Base-by-base conservation (phyloP, 169 alveolate genomes). In the Eimeria nieschulzi region DNA sequence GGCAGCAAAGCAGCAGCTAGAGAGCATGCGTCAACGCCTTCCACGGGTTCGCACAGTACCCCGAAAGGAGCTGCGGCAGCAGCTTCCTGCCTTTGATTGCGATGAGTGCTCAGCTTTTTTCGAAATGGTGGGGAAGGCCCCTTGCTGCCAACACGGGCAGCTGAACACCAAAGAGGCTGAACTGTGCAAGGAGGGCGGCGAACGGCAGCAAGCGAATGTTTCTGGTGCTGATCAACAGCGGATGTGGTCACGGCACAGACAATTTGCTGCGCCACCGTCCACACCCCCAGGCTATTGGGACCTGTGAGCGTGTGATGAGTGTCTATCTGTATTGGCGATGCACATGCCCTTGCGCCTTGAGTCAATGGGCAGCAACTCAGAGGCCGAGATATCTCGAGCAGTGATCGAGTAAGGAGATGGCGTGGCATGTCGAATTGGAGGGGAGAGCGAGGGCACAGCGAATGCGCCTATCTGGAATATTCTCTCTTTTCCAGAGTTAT, bases 21-120 rank as follows among this genome's bases (percentile, higher is more conserved):
- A 53, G 70, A 64, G 25, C 39, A 53, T 26, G 68, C 85, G 54
- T 51, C 85, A 53, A 68, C 85, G 21, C 70, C 85, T 76, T 64
- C 85, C 70, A 56, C 85, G 68, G 15, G 71, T 76, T 76, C 85
- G 33, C 51, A 68, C 33, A 39, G 13, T 53, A 5, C 70, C 54
- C 12, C 83, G 17, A n/a, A 19, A 25, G 59, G 9, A 23, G 56
- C 59, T 9, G 56, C 19, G 80, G 70, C 53, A 19, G 71, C 85
- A n/a, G 71, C 85, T 76, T 15, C 85, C 70, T 7, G 70, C 53
- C 13, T 54, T 76, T 53, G 85, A 21, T 12, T 51, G 71, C 68
- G 21, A 19, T 12, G 51, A 76, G 17, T 76, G 71, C 51, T 7
- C 70, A 5, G 56, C 21, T 7, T 71, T 71, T 26, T 71, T 17